phyloP scores from a whole-genome alignment of 176 grass and related monocot species.

The Triticum urartu region DNA sequence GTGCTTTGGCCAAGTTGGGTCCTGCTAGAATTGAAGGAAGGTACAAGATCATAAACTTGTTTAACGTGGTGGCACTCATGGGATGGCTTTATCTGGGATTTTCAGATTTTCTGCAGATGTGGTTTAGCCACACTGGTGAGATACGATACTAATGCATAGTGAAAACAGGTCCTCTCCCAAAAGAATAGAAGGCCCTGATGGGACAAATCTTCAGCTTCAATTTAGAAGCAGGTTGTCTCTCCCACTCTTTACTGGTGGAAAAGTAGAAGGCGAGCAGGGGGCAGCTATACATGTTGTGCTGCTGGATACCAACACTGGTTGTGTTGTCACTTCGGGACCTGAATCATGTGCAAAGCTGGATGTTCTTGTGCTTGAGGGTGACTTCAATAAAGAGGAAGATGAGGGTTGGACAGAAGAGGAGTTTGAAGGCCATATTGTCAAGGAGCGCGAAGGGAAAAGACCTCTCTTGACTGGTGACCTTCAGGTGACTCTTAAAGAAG shows the following conservation, averaged over 20 bases:
- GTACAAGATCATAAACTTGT: constrained; percentile 44
- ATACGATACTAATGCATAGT: constrained; percentile 19
- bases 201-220: constrained; percentile 78
- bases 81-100: constrained; percentile 4
- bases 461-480: constrained; percentile 92
- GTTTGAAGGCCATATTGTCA: constrained; percentile 73
- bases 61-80: not conserved
- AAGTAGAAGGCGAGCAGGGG: constrained; percentile 95
- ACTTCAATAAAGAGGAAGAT: constrained; percentile 88
- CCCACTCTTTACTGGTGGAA: constrained; percentile 87
- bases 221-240: constrained; percentile 70
- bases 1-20: constrained; percentile 91
- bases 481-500: constrained; percentile 88
- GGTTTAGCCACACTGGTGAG: constrained; percentile 17
- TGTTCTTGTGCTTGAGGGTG: constrained; percentile 85
- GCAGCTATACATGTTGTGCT: constrained; percentile 84
- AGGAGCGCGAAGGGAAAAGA: constrained; percentile 91
- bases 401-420: constrained; percentile 88
- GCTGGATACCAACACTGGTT: constrained; percentile 60
- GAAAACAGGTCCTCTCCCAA: constrained; percentile 75
- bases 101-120: not conserved
- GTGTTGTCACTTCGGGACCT: constrained; percentile 60
- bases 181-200: constrained; percentile 84
- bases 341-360: constrained; percentile 87
- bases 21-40: constrained; percentile 88